phyloP scores from a whole-genome alignment of 1,284 basidiomycete species.

The Pyrrhoderma lamaoense region DNA sequence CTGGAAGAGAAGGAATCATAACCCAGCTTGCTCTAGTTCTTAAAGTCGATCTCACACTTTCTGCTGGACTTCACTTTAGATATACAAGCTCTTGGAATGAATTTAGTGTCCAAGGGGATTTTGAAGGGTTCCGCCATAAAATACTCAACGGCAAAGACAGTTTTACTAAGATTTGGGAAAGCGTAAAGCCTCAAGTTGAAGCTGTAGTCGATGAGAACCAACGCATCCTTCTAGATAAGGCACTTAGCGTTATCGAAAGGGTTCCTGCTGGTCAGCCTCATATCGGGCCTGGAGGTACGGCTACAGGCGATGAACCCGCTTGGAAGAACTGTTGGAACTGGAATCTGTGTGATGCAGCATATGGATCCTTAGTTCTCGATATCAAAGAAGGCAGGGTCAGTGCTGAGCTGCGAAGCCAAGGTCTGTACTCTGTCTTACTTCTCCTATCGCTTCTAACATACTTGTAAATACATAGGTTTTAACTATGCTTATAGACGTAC shows the following conservation, averaged over 20 bases:
- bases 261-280: constrained; percentile 60
- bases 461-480: constrained; percentile 75
- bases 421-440: constrained; percentile 32
- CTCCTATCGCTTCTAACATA: constrained; percentile 1
- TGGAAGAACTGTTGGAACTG: constrained; percentile 99
- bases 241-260: constrained; percentile 76
- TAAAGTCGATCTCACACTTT: constrained; percentile 93
- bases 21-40: constrained; percentile 84
- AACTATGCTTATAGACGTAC: constrained; percentile 90
- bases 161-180: constrained; percentile 92
- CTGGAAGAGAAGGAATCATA: constrained; percentile 90
- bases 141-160: constrained; percentile 70
- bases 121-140: constrained; percentile 85
- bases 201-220: constrained; percentile 89
- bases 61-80: constrained; percentile 95
- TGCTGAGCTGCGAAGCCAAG: constrained; percentile 88
- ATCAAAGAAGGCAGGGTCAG: constrained; percentile 88
- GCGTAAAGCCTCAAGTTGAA: constrained; percentile 88
- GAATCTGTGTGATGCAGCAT: constrained; percentile 93
- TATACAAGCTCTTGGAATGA: constrained; percentile 97
- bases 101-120: constrained; percentile 88
- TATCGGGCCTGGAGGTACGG: constrained; percentile 45
- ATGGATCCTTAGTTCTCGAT: constrained; percentile 83
- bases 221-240: constrained; percentile 84
- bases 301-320: constrained; percentile 68